These are phyloP conservation scores for Hanseniaspora guilliermondii DNA, from an alignment of 805 yeast genomes.

Conservation along the genomic window DNA sequence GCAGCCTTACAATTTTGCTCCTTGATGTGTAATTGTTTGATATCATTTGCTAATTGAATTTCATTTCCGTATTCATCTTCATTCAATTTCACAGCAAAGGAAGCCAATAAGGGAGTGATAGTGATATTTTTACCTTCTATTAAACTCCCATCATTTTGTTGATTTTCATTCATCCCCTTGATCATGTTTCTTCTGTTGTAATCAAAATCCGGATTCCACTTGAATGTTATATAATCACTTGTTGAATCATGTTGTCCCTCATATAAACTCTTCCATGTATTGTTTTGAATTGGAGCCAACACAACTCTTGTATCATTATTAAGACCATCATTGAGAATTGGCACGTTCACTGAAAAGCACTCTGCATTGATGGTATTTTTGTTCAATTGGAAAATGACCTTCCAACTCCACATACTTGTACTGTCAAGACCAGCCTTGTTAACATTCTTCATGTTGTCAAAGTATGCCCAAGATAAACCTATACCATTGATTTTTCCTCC, in stretches of 20 bases:
- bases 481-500: conserved; percentile 48
- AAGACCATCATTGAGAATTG: conserved; percentile 43
- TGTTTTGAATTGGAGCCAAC: conserved; percentile 70
- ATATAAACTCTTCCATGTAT: conserved; percentile 66
- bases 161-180: conserved; percentile 24
- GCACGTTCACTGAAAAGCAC: conserved; percentile 73
- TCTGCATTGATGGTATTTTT: conserved; percentile 35
- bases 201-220: conserved; percentile 77
- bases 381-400: conserved; percentile 50
- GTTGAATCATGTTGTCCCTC: conserved; percentile 26
- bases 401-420: conserved; percentile 59
- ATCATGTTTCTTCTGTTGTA: conserved; percentile 24
- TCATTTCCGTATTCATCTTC: conserved; percentile 14
- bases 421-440: conserved; percentile 38
- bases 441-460: conserved; percentile 36
- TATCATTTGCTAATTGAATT: conserved; percentile 17
- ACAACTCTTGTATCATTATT: conserved; percentile 44
- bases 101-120: conserved; percentile 62
- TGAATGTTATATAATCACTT: conserved; percentile 39
- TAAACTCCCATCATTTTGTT: conserved; percentile 57
- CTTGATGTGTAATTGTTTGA: not conserved
- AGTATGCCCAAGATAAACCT: conserved; percentile 81
- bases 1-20: conserved; percentile 10
- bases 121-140: conserved; percentile 52
- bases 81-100: conserved; percentile 35